These are phyloP conservation scores for Rhizophagus sp. DNA, from an alignment of 192 early-diverging fungal species.

Conservation along the genomic window DNA sequence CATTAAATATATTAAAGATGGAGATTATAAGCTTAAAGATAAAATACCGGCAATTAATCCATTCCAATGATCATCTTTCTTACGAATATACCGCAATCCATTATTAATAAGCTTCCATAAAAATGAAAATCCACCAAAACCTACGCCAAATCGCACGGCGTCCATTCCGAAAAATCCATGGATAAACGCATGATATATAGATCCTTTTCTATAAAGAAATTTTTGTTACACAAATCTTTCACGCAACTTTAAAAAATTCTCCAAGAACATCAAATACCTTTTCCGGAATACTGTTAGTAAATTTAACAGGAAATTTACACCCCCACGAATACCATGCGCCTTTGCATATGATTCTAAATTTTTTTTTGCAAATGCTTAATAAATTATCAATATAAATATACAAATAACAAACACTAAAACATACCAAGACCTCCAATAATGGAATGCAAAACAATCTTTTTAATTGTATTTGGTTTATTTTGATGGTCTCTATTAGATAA, in stretches of 20 bases:
- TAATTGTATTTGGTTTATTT: constrained; percentile 1
- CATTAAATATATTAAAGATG: background rate
- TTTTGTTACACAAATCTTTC: background rate
- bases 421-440: constrained; percentile 24
- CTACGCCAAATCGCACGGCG: constrained; percentile 68
- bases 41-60: constrained; percentile 50
- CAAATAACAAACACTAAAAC: background rate
- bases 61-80: constrained; percentile 57
- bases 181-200: constrained; percentile 7
- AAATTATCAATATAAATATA: too few relatives aligned
- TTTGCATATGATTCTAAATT: constrained; percentile 24
- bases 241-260: background rate
- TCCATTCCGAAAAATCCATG: constrained; percentile 57
- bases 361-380: background rate
- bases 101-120: constrained; percentile 76
- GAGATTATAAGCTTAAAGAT: background rate
- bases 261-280: background rate
- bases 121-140: constrained; percentile 77
- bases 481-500: background rate
- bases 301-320: constrained; percentile 26
- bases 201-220: constrained; percentile 1
- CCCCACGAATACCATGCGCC: constrained; percentile 21
- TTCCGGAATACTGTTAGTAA: constrained; percentile 17
- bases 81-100: constrained; percentile 49
- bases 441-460: constrained; percentile 9